Conservation (phyloP, 805 yeast genomes). For the Saturnispora gosingensis region DNA sequence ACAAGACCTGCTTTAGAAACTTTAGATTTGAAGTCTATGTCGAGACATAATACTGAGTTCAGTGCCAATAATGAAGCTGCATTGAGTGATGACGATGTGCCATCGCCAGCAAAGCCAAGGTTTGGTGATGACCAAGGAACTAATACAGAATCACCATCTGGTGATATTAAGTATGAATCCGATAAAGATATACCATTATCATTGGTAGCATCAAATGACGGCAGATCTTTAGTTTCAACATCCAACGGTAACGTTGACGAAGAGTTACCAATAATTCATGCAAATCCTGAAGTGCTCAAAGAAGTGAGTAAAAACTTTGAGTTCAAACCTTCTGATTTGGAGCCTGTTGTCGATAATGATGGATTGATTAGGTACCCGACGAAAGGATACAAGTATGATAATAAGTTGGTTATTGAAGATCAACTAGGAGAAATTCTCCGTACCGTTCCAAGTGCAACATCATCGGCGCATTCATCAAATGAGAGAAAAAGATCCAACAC, state of each 20-base stretch:
- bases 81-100: neutral
- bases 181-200: constrained; percentile 6
- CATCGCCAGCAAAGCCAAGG: neutral
- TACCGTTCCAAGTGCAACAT: constrained; percentile 30
- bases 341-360: constrained; percentile 28
- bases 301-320: constrained; percentile 15
- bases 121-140: neutral
- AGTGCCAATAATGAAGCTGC: constrained; percentile 1
- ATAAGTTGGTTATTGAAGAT: constrained; percentile 67
- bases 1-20: constrained; percentile 24
- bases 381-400: constrained; percentile 61
- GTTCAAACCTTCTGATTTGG: constrained; percentile 19
- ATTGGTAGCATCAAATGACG: constrained; percentile 11
- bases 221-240: constrained; percentile 8
- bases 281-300: constrained; percentile 10
- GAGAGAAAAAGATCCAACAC: constrained; percentile 10
- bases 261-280: constrained; percentile 9
- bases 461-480: constrained; percentile 1
- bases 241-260: constrained; percentile 8
- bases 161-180: neutral
- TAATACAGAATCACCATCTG: neutral
- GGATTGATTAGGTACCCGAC: constrained; percentile 27
- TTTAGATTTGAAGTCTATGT: constrained; percentile 11
- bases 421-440: constrained; percentile 72
- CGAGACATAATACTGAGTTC: constrained; percentile 8